These are phyloP conservation scores for Fragaria vesca DNA, from an alignment of 306 rosid species.

Conservation along the genomic window DNA sequence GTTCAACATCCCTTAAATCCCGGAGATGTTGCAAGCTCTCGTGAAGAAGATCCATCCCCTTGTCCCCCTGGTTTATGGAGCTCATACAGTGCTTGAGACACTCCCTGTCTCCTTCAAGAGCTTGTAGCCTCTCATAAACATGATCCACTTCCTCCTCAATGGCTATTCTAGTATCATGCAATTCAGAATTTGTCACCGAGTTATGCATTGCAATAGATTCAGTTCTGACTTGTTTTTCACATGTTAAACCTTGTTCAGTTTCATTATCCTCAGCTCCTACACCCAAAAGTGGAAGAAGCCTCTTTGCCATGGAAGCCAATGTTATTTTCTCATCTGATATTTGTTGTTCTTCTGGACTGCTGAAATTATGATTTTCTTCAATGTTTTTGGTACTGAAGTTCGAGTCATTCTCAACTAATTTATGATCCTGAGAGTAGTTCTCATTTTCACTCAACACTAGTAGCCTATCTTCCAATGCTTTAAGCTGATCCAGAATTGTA, in stretches of 20 bases:
- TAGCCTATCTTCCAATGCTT: constrained; percentile 72
- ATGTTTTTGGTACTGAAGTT: constrained; percentile 13
- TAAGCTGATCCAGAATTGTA: constrained; percentile 67
- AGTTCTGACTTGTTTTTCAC: constrained; percentile 25
- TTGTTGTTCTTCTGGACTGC: constrained; percentile 41
- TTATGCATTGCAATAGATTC: constrained; percentile 36
- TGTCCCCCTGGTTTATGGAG: constrained; percentile 63
- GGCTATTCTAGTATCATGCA: constrained; percentile 36
- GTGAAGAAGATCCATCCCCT: constrained; percentile 64
- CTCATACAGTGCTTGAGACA: constrained; percentile 66
- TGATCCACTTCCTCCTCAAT: constrained; percentile 76
- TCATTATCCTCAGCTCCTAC: constrained; percentile 39
- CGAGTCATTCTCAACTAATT: constrained; percentile 24
- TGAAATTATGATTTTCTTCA: constrained; percentile 31
- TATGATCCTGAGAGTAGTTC: constrained; percentile 37
- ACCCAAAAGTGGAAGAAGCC: constrained; percentile 64
- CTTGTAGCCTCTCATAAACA: constrained; percentile 72
- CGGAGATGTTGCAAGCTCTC: constrained; percentile 70
- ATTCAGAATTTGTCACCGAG: constrained; percentile 26
- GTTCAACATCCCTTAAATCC: constrained; percentile 64
- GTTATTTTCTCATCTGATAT: constrained; percentile 32
- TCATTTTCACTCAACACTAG: constrained; percentile 46
- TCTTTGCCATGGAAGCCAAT: constrained; percentile 57
- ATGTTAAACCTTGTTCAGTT: constrained; percentile 30
- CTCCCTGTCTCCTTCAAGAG: constrained; percentile 71